These are phyloP conservation scores for Plasmopara muralis DNA, from an alignment of 352 stramenopile genomes.

Conservation along the genomic window DNA sequence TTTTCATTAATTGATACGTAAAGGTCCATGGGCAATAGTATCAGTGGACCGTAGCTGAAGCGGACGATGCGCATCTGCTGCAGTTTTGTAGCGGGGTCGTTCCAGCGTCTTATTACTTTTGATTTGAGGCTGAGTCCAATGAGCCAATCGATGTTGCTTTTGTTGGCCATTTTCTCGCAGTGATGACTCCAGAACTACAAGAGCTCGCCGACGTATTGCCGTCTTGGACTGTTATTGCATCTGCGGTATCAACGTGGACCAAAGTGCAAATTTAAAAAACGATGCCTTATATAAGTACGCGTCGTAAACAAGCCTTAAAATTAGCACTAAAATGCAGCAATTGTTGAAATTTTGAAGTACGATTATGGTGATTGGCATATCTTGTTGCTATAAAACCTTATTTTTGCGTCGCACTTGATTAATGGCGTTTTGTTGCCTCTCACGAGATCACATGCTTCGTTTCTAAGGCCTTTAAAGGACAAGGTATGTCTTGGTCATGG, in stretches of 20 bases:
- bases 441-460: too few relatives aligned
- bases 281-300: constrained; percentile 16
- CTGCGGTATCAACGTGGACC: constrained; percentile 53
- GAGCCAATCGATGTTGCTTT: constrained; percentile 48
- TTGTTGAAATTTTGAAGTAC: too few relatives aligned
- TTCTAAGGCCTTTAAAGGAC: too few relatives aligned
- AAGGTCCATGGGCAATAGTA: constrained; percentile 65
- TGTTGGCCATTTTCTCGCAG: constrained; percentile 63
- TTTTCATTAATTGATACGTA: constrained; percentile 2
- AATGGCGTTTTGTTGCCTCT: too few relatives aligned
- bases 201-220: constrained; percentile 40
- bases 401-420: too few relatives aligned
- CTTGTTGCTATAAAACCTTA: too few relatives aligned
- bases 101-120: constrained; percentile 63
- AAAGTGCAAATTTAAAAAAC: constrained; percentile 41
- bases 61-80: constrained; percentile 67
- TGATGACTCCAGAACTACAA: constrained; percentile 38
- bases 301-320: constrained; percentile 13
- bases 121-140: constrained; percentile 55
- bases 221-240: constrained; percentile 36
- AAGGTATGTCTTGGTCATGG: too few relatives aligned
- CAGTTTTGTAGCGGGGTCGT: constrained; percentile 58
- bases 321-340: too few relatives aligned
- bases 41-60: constrained; percentile 42
- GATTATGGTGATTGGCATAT: too few relatives aligned